A percentile compares a stretch with the other conserved stretches of the same genome.
Evolutionary conservation across 352 stramenopile species (phyloP).

Genomic region (Thraustotheca clavata): DNA sequence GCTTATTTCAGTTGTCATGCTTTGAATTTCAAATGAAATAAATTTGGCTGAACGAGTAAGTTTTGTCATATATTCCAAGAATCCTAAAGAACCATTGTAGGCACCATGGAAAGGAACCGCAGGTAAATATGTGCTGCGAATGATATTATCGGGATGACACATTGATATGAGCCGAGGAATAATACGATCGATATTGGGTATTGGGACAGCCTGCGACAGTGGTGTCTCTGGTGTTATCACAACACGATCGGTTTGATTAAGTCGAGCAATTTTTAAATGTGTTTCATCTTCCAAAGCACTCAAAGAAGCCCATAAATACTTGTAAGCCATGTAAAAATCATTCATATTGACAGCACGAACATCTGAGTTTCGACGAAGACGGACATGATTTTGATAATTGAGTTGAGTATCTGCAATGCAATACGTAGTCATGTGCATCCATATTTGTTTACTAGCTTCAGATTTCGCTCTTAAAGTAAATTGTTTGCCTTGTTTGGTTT

Average conservation of each 20-base stretch:
- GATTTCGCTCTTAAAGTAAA: constrained; percentile 79
- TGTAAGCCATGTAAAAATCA: constrained; percentile 70
- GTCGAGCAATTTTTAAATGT: neutral
- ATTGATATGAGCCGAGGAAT: constrained; percentile 70
- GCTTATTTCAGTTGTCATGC: constrained; percentile 25
- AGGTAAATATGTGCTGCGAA: constrained; percentile 79
- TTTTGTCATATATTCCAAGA: constrained; percentile 71
- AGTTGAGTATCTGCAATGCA: constrained; percentile 45
- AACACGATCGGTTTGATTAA: constrained; percentile 10
- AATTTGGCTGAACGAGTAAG: constrained; percentile 55
- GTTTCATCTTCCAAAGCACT: constrained; percentile 28
- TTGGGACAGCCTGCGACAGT: constrained; percentile 30
- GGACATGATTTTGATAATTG: neutral
- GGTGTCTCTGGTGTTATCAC: constrained; percentile 41
- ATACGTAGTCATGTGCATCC: constrained; percentile 65
- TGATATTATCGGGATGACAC: constrained; percentile 55
- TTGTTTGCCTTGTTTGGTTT: constrained; percentile 75
- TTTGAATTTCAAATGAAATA: constrained; percentile 68
- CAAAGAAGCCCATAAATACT: constrained; percentile 61
- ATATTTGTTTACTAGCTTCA: constrained; percentile 70
- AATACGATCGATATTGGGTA: constrained; percentile 43
- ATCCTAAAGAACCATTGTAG: constrained; percentile 55
- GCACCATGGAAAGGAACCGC: constrained; percentile 83
- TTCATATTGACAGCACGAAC: constrained; percentile 26
- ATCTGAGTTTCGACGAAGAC: neutral